phyloP scores from a whole-genome alignment of 2,329 filamentous ascomycete genomes.

The Scleromitrula shiraiana region DNA sequence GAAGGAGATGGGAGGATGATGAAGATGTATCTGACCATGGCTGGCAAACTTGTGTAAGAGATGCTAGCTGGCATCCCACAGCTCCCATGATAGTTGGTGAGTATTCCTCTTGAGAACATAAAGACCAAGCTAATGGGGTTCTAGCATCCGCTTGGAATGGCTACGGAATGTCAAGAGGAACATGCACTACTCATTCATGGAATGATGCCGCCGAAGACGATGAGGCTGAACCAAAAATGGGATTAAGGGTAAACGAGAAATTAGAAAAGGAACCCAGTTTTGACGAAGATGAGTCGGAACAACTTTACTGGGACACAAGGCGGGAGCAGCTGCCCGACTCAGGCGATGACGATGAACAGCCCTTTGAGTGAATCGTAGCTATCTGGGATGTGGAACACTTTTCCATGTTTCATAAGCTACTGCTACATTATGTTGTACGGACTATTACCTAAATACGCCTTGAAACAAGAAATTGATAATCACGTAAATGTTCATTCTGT shows the following conservation, averaged over 20 bases:
- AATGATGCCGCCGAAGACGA: constrained; percentile 52
- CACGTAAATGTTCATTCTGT: too few species aligned
- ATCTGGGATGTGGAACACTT: too few species aligned
- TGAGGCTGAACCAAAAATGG: constrained; percentile 45
- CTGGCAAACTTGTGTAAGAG: constrained; percentile 63
- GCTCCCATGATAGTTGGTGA: constrained; percentile 51
- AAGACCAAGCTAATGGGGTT: constrained; percentile 11
- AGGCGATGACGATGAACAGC: neutral
- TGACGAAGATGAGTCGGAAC: neutral
- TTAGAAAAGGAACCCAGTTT: constrained; percentile 28
- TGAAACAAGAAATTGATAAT: too few species aligned
- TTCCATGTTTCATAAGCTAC: too few species aligned
- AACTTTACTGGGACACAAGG: neutral
- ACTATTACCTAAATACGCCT: too few species aligned
- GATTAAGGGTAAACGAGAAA: constrained; percentile 34
- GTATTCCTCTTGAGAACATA: neutral
- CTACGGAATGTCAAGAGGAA: constrained; percentile 55
- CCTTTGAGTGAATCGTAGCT: too few species aligned
- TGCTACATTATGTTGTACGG: too few species aligned
- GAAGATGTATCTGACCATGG: constrained; percentile 16
- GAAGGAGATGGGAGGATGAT: constrained; percentile 19
- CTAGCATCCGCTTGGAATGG: constrained; percentile 63
- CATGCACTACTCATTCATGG: constrained; percentile 60
- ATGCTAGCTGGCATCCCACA: constrained; percentile 65
- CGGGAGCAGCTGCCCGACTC: too few species aligned